These are phyloP conservation scores for Yamadazyma pseudoaaseri DNA, from an alignment of 1,139 yeast species.

Conservation along the genomic window DNA sequence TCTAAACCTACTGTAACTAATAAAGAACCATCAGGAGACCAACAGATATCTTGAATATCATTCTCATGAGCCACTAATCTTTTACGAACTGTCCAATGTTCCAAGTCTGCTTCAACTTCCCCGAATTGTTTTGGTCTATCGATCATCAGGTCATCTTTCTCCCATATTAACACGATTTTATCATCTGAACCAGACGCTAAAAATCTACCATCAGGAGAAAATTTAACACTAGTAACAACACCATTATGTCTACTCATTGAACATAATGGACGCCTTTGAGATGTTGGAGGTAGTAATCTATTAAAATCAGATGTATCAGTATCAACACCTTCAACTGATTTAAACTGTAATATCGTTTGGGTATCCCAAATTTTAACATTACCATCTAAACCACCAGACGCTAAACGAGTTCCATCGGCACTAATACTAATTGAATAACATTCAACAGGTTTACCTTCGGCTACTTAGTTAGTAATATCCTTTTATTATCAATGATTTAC, in stretches of 20 bases:
- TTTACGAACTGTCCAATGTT: slow-evolving; percentile 91
- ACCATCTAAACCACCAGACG: slow-evolving; percentile 96
- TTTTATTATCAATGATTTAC: slow-evolving; percentile 19
- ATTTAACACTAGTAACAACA: slow-evolving; percentile 89
- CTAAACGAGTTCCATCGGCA: slow-evolving; percentile 79
- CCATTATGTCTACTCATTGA: slow-evolving; percentile 88
- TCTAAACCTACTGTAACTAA: slow-evolving; percentile 93
- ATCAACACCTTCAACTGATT: slow-evolving; percentile 12
- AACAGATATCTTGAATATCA: slow-evolving; percentile 94
- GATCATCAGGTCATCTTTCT: slow-evolving; percentile 65
- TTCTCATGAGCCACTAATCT: slow-evolving; percentile 94
- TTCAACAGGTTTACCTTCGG: slow-evolving; percentile 78
- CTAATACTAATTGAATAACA: slow-evolving; percentile 82
- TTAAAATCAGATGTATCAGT: slow-evolving; percentile 6
- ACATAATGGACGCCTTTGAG: slow-evolving; percentile 58
- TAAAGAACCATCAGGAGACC: slow-evolving; percentile 94
- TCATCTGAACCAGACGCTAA: slow-evolving; percentile 96
- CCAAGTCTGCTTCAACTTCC: slow-evolving; percentile 62
- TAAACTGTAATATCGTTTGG: slow-evolving; percentile 28
- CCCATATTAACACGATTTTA: slow-evolving; percentile 89
- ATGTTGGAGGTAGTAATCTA: slow-evolving; percentile 28
- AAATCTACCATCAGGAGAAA: slow-evolving; percentile 88
- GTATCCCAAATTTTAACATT: slow-evolving; percentile 90
- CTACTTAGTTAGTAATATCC: slow-evolving; percentile 29
- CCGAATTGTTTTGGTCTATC: slow-evolving; percentile 47